Evolutionary conservation across 306 rosid genomes (phyloP).

Genomic region (Cucumis cinereus): DNA sequence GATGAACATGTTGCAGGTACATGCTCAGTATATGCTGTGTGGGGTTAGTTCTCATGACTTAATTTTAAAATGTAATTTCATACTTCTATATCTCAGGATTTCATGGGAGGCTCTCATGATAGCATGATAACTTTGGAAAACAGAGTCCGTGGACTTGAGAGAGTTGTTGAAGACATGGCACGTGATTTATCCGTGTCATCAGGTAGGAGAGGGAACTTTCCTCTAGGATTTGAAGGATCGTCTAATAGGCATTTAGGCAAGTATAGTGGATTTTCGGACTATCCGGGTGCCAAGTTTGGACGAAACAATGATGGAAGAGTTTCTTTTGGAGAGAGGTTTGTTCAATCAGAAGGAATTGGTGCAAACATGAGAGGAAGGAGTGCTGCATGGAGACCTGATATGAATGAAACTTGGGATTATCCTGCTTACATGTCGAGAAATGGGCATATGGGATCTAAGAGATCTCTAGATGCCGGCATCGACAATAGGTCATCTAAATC

Average conservation of each 20-base stretch:
- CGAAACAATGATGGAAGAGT: slow-evolving; percentile 66
- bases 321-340: slow-evolving; percentile 55
- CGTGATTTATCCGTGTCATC: slow-evolving; percentile 79
- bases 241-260: slow-evolving; percentile 58
- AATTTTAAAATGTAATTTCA: slow-evolving; percentile 6
- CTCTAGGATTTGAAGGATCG: slow-evolving; percentile 70
- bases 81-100: slow-evolving; percentile 56
- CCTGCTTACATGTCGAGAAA: slow-evolving; percentile 63
- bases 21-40: slow-evolving; percentile 8
- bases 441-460: slow-evolving; percentile 67
- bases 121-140: slow-evolving; percentile 91
- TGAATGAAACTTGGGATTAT: slow-evolving; percentile 66
- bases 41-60: slow-evolving; percentile 6
- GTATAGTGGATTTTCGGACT: slow-evolving; percentile 69
- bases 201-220: slow-evolving; percentile 66
- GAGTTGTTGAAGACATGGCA: slow-evolving; percentile 95
- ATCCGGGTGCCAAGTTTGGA: slow-evolving; percentile 64
- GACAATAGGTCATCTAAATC: slow-evolving; percentile 84
- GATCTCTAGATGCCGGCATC: slow-evolving; percentile 48
- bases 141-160: slow-evolving; percentile 94
- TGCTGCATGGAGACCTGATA: slow-evolving; percentile 72
- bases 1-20: slow-evolving; percentile 98
- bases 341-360: slow-evolving; percentile 68
- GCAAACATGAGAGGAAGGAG: slow-evolving; percentile 72
- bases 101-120: slow-evolving; percentile 99